Evolutionary conservation across 2,329 filamentous ascomycete genomes (phyloP).

Genomic region (Fusarium zealandicum): DNA sequence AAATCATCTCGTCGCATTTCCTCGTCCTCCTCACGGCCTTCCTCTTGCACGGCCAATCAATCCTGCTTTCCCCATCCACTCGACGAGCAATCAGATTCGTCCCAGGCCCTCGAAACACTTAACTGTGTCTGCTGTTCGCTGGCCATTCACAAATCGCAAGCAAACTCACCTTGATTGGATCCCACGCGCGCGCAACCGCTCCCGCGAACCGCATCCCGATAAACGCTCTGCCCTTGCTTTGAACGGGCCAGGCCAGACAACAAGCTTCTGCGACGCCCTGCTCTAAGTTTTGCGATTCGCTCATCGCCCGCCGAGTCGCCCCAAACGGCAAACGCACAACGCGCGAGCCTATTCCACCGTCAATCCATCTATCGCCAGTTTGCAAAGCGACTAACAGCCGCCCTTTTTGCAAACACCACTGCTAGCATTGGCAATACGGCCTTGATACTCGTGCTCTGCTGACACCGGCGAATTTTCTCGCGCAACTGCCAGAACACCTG

Average conservation of each 20-base stretch:
- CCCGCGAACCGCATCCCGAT: slow-evolving; percentile 10
- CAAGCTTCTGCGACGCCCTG: slow-evolving; percentile 17
- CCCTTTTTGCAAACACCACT: slow-evolving; percentile 2
- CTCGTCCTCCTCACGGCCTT: slow-evolving; percentile 50
- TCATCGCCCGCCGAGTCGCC: slow-evolving; percentile 27
- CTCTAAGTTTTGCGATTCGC: slow-evolving; percentile 26
- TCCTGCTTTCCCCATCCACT: slow-evolving; percentile 50
- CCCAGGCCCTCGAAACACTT: slow-evolving; percentile 41
- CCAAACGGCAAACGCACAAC: slow-evolving; percentile 30
- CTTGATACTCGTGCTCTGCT: slow-evolving; percentile 3
- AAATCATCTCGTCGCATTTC: slow-evolving; percentile 60
- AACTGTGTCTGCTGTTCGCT: slow-evolving; percentile 35
- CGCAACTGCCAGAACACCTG: slow-evolving; percentile 4
- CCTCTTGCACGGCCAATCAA: slow-evolving; percentile 58
- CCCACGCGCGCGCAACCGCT: slow-evolving; percentile 29
- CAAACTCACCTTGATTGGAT: slow-evolving; percentile 39
- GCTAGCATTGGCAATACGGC: neutral
- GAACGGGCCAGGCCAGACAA: slow-evolving; percentile 4
- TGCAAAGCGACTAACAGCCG: slow-evolving; percentile 1
- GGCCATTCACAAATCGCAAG: slow-evolving; percentile 43
- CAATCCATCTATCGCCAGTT: neutral
- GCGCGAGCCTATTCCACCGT: slow-evolving; percentile 8
- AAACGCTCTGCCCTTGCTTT: slow-evolving; percentile 25
- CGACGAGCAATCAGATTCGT: slow-evolving; percentile 45
- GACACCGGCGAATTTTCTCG: neutral